These are phyloP conservation scores for Eucalyptus victrix DNA, from an alignment of 345 rosid genomes.

Conservation along the genomic window DNA sequence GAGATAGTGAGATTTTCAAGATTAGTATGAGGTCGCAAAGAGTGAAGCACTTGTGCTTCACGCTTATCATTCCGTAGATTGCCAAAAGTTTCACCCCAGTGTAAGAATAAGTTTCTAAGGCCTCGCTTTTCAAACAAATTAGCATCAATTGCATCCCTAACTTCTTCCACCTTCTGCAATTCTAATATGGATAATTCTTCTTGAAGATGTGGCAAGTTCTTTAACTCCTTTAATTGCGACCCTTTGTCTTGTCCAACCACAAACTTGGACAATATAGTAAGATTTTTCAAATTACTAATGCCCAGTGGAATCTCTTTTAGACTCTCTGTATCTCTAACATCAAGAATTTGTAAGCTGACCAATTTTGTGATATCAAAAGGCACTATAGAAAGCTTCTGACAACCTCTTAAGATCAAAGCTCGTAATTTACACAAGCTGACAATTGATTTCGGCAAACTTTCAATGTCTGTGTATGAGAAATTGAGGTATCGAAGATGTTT, in stretches of 20 bases:
- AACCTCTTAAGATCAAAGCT: background rate
- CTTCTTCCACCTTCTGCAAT: background rate
- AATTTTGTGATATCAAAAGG: background rate
- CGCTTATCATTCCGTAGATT: rapidly evolving
- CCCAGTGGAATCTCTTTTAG: background rate
- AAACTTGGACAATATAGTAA: background rate
- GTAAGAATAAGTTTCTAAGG: background rate
- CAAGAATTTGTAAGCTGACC: background rate
- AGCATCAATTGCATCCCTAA: background rate
- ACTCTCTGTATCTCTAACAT: background rate
- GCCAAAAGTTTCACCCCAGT: background rate
- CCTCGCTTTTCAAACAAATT: background rate
- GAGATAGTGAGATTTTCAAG: background rate
- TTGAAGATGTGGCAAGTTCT: background rate
- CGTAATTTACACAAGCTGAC: rapidly evolving
- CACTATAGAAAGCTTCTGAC: background rate
- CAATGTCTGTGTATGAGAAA: rapidly evolving
- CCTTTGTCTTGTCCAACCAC: rapidly evolving
- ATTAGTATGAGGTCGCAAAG: background rate
- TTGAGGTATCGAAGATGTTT: background rate
- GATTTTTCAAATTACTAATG: background rate
- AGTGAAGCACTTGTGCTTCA: background rate
- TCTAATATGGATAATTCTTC: background rate
- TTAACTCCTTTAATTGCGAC: background rate
- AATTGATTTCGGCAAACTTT: rapidly evolving